Conservation (phyloP, 108 stramenopile genomes). For the Discostella stelligeroides region DNA sequence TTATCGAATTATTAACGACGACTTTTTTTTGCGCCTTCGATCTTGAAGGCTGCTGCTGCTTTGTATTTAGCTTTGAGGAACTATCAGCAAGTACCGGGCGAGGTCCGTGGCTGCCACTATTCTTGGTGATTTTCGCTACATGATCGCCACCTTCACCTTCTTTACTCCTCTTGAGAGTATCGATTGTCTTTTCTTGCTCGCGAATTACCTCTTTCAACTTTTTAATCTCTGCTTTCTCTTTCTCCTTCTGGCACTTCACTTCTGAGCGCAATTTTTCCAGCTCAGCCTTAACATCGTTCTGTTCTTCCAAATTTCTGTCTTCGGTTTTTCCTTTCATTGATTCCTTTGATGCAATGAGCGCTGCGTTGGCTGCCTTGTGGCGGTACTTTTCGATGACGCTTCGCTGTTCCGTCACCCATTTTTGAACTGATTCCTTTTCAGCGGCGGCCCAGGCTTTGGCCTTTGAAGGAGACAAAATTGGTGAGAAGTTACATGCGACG, state of each 20-base stretch:
- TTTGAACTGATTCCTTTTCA: conserved; percentile 46
- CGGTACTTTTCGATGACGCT: conserved; percentile 44
- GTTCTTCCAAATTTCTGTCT: conserved; percentile 8
- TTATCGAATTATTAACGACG: not conserved
- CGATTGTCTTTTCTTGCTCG: conserved; percentile 37
- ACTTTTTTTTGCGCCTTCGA: conserved; percentile 5
- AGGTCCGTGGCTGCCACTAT: not conserved
- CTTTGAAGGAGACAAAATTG: conserved; percentile 9
- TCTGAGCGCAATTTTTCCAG: conserved; percentile 68
- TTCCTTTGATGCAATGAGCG: conserved; percentile 44
- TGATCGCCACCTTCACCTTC: conserved; percentile 11
- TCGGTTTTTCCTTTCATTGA: conserved; percentile 21
- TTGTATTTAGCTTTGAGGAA: conserved; percentile 13
- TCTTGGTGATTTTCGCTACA: conserved; percentile 13
- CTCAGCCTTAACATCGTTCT: conserved; percentile 46
- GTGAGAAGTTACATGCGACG: not conserved
- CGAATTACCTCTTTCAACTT: conserved; percentile 40
- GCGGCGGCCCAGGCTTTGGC: conserved; percentile 55
- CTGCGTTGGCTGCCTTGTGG: conserved; percentile 54
- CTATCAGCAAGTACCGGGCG: not conserved
- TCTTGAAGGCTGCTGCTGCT: conserved; percentile 9
- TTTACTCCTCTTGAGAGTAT: conserved; percentile 12
- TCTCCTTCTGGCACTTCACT: conserved; percentile 66
- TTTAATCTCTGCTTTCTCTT: conserved; percentile 47
- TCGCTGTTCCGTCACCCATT: conserved; percentile 52